phyloP scores from a whole-genome alignment of 306 rosid species.

The Quillaja saponaria region DNA sequence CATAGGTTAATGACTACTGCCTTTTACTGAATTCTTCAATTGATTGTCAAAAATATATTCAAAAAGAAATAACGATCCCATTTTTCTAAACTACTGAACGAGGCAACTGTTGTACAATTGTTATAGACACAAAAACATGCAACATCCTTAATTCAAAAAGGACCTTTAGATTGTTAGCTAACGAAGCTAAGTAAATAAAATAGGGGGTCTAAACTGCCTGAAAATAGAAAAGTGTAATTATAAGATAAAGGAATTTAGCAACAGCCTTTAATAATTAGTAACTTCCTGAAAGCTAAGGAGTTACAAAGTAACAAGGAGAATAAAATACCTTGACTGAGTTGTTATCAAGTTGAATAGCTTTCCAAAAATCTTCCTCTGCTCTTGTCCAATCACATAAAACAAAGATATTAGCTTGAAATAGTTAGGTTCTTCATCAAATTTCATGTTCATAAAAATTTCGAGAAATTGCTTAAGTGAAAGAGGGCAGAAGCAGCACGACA shows the following conservation, averaged over 20 bases:
- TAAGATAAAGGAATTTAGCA: too few species aligned
- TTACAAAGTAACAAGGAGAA: slow-evolving; percentile 20
- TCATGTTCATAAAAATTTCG: neutral
- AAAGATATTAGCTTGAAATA: neutral
- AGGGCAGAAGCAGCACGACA: neutral
- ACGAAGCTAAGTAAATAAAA: slow-evolving; percentile 17
- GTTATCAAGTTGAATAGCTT: slow-evolving; percentile 74
- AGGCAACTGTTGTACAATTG: too few species aligned
- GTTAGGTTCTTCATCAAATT: neutral
- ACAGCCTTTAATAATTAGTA: neutral
- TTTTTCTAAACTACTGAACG: too few species aligned
- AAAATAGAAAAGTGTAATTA: too few species aligned
- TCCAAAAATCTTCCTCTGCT: slow-evolving; percentile 83
- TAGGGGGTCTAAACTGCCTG: neutral
- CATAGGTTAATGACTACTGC: too few species aligned
- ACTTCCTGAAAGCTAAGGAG: neutral
- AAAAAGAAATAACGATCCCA: too few species aligned
- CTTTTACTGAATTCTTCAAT: too few species aligned
- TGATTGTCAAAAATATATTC: too few species aligned
- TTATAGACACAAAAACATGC: neutral
- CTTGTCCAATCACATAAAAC: slow-evolving; percentile 16
- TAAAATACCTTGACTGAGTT: slow-evolving; percentile 69
- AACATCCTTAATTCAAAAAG: slow-evolving; percentile 17
- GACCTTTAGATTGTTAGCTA: slow-evolving; percentile 2
- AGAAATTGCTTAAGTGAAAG: neutral